These are phyloP conservation scores for Lonicera japonica DNA, from an alignment of 129 eudicot species.

Conservation along the genomic window DNA sequence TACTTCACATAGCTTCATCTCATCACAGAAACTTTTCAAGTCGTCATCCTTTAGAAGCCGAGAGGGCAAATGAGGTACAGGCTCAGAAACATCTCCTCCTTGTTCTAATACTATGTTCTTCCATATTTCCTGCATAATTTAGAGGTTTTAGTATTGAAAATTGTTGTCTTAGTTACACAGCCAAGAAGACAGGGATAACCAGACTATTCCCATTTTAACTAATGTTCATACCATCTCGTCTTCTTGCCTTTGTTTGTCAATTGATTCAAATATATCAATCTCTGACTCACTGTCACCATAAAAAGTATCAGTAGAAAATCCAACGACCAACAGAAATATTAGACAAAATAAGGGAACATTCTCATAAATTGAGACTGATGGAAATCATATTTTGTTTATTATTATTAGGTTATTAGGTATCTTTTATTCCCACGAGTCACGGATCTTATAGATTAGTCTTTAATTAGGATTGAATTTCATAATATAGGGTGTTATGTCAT, in stretches of 20 bases:
- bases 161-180: not conserved
- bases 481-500: too few species aligned
- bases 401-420: too few species aligned
- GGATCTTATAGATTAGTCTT: too few species aligned
- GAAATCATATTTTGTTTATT: too few species aligned
- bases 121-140: slow-evolving; percentile 60
- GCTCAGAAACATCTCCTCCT: slow-evolving; percentile 41
- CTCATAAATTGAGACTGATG: not conserved
- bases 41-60: slow-evolving; percentile 83
- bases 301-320: slow-evolving; percentile 5
- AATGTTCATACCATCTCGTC: slow-evolving; percentile 71
- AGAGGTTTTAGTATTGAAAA: slow-evolving; percentile 4
- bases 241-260: slow-evolving; percentile 77
- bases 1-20: slow-evolving; percentile 68
- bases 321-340: not conserved
- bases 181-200: not conserved
- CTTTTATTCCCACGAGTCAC: too few species aligned
- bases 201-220: not conserved
- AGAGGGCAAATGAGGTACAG: slow-evolving; percentile 56
- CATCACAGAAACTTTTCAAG: slow-evolving; percentile 67
- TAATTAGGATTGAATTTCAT: too few species aligned
- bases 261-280: slow-evolving; percentile 81
- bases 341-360: not conserved
- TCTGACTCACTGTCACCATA: slow-evolving; percentile 68
- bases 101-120: slow-evolving; percentile 39